Base-by-base conservation (phyloP, 176 grass and related monocot species). In the Juncus inflexus region DNA sequence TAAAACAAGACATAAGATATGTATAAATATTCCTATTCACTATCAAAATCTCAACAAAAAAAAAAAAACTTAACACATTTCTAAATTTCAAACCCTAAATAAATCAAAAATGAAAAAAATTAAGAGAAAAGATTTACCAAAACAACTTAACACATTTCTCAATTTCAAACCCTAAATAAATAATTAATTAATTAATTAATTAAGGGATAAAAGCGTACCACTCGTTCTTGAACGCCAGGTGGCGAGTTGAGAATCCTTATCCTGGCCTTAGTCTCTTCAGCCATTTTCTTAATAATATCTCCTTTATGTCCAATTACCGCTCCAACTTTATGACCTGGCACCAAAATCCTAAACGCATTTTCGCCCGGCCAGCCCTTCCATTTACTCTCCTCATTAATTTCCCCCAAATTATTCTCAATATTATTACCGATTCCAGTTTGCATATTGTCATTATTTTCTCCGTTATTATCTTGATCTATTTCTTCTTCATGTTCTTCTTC, bases 361-460 rank as follows among this genome's bases (percentile, higher is more conserved):
- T 99, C 94, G 9, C 95, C 95, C 42, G 95, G 95, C 89, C 95
- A 99, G 3, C 95, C 95, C 4, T 88, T 77, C 95, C 95, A 99
- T 35, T 82, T 92, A 55, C 75, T 81, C 8, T 92, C 95, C 9
- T 79, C 80, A 66, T 66, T 50, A 52, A 73, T 63, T 42, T 42
- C 45, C 47, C 72, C 68, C 3, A 1, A 55, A 60, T 12, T 60
- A 47, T 37, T 11, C 15, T 36, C 10, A 35, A 14, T 40, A 6
- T 47, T 35, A 6, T 8, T 54, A n/a, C 75, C 80, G 63, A 12
- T 76, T 11, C 65, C 65, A 45, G 47, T 5, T 55, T 79, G 59
- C 15, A 52, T 51, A 16, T 1, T 75, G 43, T 47, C 9, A 47
- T 47, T 47, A 47, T 28, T 28, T 28, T 47, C 43, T 47, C 43